phyloP scores from a whole-genome alignment of 768 basidiomycete genomes.

The Lentinula boryana region DNA sequence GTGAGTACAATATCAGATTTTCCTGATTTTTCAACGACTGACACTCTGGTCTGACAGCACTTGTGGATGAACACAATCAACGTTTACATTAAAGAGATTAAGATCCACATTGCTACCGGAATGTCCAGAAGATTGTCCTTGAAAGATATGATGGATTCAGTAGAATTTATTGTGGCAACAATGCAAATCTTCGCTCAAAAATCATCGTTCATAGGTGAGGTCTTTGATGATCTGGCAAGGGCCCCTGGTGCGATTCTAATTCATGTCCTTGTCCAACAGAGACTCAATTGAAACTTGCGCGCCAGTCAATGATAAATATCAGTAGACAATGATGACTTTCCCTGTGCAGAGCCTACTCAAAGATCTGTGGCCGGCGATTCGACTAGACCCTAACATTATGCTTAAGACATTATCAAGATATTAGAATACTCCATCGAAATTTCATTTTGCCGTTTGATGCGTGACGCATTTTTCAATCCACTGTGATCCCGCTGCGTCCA shows the following conservation, averaged over 20 bases:
- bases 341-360: background rate
- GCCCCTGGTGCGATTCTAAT: background rate
- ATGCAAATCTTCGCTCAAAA: conserved; percentile 1
- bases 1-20: background rate
- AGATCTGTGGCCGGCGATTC: background rate
- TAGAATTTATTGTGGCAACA: background rate
- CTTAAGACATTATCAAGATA: background rate
- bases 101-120: background rate
- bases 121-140: background rate
- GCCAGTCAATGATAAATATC: background rate
- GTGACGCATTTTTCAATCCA: too few species aligned
- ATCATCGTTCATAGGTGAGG: conserved; percentile 3
- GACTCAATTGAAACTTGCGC: background rate
- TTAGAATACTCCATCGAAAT: too few species aligned
- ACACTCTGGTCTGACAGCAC: background rate
- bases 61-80: conserved; percentile 3
- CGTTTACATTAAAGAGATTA: conserved; percentile 2
- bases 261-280: background rate
- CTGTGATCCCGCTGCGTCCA: too few species aligned
- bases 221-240: background rate
- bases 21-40: too few species aligned
- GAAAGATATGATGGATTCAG: background rate
- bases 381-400: background rate
- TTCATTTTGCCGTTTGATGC: too few species aligned
- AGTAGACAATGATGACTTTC: background rate